A percentile compares a stretch with the other conserved stretches of the same genome.
These are phyloP conservation scores for Metschnikowia colocasiae DNA, from an alignment of 805 yeast species.

Conservation along the genomic window DNA sequence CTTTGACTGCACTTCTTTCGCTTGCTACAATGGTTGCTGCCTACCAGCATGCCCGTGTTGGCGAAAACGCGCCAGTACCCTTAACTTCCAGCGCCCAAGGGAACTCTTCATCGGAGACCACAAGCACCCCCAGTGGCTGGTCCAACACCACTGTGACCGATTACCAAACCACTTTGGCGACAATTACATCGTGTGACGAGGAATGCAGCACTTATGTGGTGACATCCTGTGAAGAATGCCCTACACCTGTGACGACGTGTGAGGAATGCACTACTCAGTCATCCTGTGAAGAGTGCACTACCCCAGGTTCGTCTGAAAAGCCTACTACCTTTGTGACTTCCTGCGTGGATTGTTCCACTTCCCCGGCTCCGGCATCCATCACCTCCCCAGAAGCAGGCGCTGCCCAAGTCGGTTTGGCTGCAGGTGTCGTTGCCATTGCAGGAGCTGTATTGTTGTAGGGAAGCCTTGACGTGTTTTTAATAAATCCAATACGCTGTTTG, in stretches of 20 bases:
- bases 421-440: constrained; percentile 14
- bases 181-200: constrained; percentile 26
- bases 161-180: constrained; percentile 21
- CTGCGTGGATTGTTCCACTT: too few species aligned
- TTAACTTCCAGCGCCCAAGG: not conserved
- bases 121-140: not conserved
- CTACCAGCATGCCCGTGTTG: constrained; percentile 26
- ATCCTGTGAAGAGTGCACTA: not conserved
- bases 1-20: constrained; percentile 17
- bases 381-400: constrained; percentile 9
- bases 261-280: constrained; percentile 7
- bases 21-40: constrained; percentile 26
- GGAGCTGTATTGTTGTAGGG: constrained; percentile 16
- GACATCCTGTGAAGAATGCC: too few species aligned
- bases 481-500: too few species aligned
- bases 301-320: not conserved
- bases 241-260: not conserved
- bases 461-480: not conserved
- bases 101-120: not conserved
- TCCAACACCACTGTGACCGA: constrained; percentile 18
- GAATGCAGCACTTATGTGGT: too few species aligned
- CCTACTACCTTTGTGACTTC: not conserved
- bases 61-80: not conserved
- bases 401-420: constrained; percentile 12
- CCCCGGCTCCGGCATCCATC: not conserved